Base-by-base conservation (phyloP, 2,329 filamentous ascomycete genomes). In the Acarospora socialis region DNA sequence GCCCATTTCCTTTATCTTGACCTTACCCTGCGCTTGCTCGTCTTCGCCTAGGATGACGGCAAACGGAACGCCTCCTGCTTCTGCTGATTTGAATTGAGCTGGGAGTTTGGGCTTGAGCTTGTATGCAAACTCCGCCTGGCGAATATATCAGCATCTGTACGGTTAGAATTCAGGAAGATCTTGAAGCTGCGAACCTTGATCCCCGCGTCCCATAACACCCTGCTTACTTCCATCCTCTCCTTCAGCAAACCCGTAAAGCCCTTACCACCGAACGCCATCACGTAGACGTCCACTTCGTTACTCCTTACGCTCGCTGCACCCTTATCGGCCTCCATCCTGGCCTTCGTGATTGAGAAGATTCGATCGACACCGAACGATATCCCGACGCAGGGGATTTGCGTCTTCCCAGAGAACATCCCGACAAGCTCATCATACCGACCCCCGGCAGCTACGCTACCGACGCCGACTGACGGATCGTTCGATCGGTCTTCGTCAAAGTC, bases 321-420 rank as follows among this genome's bases (percentile, higher is more conserved):
- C 46, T 69, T 66, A 36, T 72, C 70, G 35, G 68, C 70, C 39
- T 71, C 73, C 52, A 82, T 67, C 29, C 76, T 68, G 8, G 81
- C 77, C 55, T 92, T 86, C 42, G 78, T 82, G 50, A 94, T 86
- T 46, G 80, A 83, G 60, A 92, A 93, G 49, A 95, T 94, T 46
- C 87, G 77, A 56, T 95, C 87, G 29, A 94, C 82, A 34, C 87
- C 87, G 50, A 95, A 94, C 2, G 86, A 93, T 44, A 92, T 81
- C 40, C 81, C 81, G 4, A 90, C 80, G 45, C 81, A 87, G n/a
- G 82, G 87, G 34, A 94, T 83, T 51, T 86, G 76, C 14, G 65
- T 70, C 60, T 86, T 87, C 46, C 77, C 77, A 34, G 73, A 77
- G 63, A 93, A 94, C 82, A 93, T 93, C 59, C 81, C 81, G 4